Evolutionary conservation across 106 monocot species (phyloP).

Genomic region (Dioscorea dumetorum): DNA sequence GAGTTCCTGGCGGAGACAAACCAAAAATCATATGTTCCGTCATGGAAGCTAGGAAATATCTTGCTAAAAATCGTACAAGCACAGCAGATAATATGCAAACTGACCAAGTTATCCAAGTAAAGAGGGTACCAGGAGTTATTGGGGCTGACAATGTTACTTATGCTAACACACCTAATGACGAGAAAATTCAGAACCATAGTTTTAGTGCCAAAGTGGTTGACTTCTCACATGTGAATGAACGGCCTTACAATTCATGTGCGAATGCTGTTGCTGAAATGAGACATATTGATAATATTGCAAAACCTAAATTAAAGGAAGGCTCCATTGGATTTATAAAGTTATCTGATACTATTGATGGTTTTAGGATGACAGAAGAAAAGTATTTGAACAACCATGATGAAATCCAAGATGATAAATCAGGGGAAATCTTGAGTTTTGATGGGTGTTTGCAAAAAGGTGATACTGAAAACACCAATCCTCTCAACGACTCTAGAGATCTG

Average conservation of each 20-base stretch:
- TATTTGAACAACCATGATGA: not conserved
- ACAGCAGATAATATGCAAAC: slow-evolving; percentile 2
- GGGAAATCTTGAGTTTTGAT: not conserved
- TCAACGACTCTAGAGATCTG: not conserved
- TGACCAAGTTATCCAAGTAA: not conserved
- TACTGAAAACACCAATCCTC: slow-evolving; percentile 1
- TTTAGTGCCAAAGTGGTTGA: not conserved
- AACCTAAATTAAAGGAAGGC: not conserved
- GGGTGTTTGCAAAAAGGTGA: not conserved
- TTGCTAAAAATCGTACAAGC: slow-evolving; percentile 24
- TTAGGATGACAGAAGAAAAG: not conserved
- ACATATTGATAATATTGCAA: not conserved
- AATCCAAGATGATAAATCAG: not conserved
- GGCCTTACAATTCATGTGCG: not conserved
- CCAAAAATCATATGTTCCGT: slow-evolving; percentile 55
- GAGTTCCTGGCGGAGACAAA: slow-evolving; percentile 6
- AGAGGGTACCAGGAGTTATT: not conserved
- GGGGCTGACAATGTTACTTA: not conserved
- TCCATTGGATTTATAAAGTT: not conserved
- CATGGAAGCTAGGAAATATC: slow-evolving; percentile 61
- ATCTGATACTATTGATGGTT: not conserved
- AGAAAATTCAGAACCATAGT: not conserved
- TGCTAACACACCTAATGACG: slow-evolving; percentile 1
- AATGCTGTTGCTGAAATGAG: not conserved
- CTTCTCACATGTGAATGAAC: not conserved